Evolutionary conservation across 306 rosid genomes (phyloP).

Genomic region (Prunus armeniaca): DNA sequence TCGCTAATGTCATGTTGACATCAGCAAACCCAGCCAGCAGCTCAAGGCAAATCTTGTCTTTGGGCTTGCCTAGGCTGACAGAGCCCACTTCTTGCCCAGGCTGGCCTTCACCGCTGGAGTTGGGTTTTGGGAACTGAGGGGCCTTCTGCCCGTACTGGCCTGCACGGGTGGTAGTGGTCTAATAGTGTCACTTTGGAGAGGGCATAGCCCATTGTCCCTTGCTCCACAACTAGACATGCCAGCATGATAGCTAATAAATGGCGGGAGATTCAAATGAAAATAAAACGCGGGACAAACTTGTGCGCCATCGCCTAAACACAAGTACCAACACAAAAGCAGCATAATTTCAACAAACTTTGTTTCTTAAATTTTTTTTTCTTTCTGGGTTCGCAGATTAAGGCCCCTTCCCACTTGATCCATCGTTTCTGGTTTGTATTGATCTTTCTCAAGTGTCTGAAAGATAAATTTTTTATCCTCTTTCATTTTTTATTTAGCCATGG

Average conservation of each 20-base stretch:
- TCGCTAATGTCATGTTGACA: too few relatives aligned
- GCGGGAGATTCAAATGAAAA: conserved; percentile 5
- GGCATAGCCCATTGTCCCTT: too few relatives aligned
- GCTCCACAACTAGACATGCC: too few relatives aligned
- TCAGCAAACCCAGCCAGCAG: too few relatives aligned
- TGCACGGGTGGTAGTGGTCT: too few relatives aligned
- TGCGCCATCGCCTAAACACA: background rate
- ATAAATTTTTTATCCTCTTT: background rate
- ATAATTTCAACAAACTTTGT: background rate
- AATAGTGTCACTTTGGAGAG: too few relatives aligned
- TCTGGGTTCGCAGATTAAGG: conserved; percentile 37
- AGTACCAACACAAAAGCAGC: background rate
- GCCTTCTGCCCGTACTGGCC: too few relatives aligned
- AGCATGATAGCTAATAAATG: background rate
- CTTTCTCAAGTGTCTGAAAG: background rate
- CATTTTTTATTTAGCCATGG: background rate
- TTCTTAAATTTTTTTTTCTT: background rate
- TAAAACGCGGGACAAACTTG: background rate
- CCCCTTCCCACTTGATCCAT: conserved; percentile 28
- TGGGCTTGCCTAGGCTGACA: too few relatives aligned
- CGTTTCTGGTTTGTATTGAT: conserved; percentile 54
- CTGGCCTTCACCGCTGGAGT: too few relatives aligned
- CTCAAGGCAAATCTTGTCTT: too few relatives aligned
- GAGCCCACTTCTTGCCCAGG: too few relatives aligned
- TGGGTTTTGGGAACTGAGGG: too few relatives aligned